Evolutionary conservation across 73 alveolate species (phyloP).

Genomic region (Paramecium sexaurelia): DNA sequence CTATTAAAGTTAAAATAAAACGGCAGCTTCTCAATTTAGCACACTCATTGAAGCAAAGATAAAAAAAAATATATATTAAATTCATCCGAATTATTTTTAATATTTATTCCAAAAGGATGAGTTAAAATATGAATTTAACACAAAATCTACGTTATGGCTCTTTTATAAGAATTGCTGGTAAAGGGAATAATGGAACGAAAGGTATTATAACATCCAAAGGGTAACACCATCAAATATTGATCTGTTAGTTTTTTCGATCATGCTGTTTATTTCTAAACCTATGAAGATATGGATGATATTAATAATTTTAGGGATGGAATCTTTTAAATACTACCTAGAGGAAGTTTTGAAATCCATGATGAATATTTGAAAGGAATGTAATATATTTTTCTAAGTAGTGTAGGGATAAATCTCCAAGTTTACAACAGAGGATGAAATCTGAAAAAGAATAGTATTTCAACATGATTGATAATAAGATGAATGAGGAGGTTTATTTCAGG

Average conservation of each 20-base stretch:
- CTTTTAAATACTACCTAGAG: not conserved
- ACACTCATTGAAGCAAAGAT: not conserved
- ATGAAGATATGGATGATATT: not conserved
- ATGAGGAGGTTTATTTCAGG: not conserved
- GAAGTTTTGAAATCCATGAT: slow-evolving; percentile 32
- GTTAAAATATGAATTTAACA: not conserved
- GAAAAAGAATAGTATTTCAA: not conserved
- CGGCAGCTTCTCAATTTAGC: not conserved
- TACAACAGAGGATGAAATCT: not conserved
- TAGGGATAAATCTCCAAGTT: not conserved
- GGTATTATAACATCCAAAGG: not conserved
- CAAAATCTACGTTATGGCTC: not conserved
- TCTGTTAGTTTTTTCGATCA: not conserved
- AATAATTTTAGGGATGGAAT: not conserved
- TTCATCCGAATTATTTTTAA: not conserved
- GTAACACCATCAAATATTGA: not conserved
- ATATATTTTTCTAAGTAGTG: not conserved
- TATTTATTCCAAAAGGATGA: not conserved
- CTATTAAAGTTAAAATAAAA: too few relatives aligned
- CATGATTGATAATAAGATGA: not conserved
- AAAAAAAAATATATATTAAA: not conserved
- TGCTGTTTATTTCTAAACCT: not conserved
- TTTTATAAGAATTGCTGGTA: not conserved
- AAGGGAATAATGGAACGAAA: not conserved
- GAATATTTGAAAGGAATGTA: slow-evolving; percentile 15